Conservation (phyloP, 1,284 basidiomycete genomes). For the Moniliophthora roreri region DNA sequence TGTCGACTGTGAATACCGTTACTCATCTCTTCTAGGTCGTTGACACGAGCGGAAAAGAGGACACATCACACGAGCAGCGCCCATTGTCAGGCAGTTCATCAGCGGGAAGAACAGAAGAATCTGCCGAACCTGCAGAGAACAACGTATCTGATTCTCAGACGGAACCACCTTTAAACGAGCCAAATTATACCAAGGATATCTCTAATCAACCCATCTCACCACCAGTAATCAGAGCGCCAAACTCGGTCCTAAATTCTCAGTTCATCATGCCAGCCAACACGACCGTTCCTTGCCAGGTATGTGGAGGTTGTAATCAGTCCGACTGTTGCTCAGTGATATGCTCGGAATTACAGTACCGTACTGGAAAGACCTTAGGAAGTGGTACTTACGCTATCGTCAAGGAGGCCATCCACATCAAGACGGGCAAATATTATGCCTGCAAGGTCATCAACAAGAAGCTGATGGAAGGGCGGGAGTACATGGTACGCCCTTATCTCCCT, state of each 20-base stretch:
- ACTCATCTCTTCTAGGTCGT: no score
- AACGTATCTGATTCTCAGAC: no score
- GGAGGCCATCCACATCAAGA: constrained; percentile 96
- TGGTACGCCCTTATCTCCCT: constrained; percentile 50
- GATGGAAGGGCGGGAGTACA: constrained; percentile 91
- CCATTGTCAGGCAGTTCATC: no score
- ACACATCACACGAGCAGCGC: no score
- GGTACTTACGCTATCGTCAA: constrained; percentile 92
- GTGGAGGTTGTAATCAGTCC: not conserved
- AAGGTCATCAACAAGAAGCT: constrained; percentile 97
- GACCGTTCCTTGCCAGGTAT: constrained; percentile 4
- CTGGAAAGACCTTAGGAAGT: constrained; percentile 90
- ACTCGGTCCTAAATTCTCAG: not conserved
- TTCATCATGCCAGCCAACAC: not conserved
- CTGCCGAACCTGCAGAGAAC: no score
- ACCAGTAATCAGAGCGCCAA: not conserved
- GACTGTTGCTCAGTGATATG: not conserved
- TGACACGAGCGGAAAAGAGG: no score
- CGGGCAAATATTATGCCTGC: constrained; percentile 86
- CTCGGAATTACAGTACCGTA: constrained; percentile 72
- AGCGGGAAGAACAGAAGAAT: no score
- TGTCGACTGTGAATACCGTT: no score
- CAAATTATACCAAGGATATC: not conserved
- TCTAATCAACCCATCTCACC: not conserved
- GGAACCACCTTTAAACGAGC: no score